A percentile compares a stretch with the other conserved stretches of the same genome.
Conservation (phyloP, 192 early-diverging fungal genomes). For the Backusella tuberculispora region DNA sequence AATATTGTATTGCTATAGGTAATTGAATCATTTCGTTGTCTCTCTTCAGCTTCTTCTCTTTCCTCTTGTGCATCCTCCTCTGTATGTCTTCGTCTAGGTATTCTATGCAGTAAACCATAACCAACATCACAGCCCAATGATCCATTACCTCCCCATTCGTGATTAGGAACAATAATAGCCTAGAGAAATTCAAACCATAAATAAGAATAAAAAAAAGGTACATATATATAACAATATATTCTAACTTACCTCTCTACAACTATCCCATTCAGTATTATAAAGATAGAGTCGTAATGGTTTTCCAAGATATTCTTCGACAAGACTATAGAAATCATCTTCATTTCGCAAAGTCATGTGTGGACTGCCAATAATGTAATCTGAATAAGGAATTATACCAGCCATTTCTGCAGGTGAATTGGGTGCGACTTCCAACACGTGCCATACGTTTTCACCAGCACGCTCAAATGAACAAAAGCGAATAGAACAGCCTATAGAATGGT, state of each 20-base stretch:
- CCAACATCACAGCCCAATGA: constrained; percentile 74
- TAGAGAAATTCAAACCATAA: constrained; percentile 21
- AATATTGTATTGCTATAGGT: constrained; percentile 36
- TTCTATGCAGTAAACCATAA: constrained; percentile 57
- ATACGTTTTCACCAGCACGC: constrained; percentile 59
- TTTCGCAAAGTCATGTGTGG: constrained; percentile 60
- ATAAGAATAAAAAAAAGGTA: no score
- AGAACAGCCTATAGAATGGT: constrained; percentile 37
- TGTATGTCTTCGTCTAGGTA: constrained; percentile 32
- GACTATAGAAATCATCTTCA: constrained; percentile 65
- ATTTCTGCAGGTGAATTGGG: constrained; percentile 70
- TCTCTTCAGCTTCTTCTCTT: constrained; percentile 2
- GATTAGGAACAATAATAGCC: constrained; percentile 69
- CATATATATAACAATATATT: no score
- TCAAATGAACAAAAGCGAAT: constrained; percentile 75
- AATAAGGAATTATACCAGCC: constrained; percentile 66
- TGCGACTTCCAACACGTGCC: constrained; percentile 70
- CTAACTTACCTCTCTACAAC: constrained; percentile 57
- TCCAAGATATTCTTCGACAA: constrained; percentile 64
- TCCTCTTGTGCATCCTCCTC: neutral
- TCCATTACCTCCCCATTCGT: constrained; percentile 72
- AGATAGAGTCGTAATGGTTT: constrained; percentile 66
- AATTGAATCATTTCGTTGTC: neutral
- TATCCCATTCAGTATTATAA: constrained; percentile 68
- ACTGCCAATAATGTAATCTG: constrained; percentile 78